These are phyloP conservation scores for Malassezia caprae DNA, from an alignment of 1,284 basidiomycete genomes.

Conservation along the genomic window DNA sequence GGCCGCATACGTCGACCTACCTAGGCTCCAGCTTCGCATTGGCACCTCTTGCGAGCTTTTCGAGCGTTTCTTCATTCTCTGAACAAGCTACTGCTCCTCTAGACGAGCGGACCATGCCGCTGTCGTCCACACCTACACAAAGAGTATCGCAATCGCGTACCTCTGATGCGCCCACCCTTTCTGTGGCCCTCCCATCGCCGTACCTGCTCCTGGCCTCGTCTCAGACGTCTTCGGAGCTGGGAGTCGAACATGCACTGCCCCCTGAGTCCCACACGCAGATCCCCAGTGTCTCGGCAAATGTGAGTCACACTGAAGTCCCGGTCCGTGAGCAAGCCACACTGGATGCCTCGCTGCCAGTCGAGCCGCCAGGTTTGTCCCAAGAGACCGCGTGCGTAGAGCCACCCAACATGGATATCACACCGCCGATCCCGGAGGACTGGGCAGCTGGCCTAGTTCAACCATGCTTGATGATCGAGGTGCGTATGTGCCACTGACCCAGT, in stretches of 20 bases:
- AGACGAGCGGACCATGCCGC: not conserved
- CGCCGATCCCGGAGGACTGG: conserved; percentile 5
- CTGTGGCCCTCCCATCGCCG: not conserved
- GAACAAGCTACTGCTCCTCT: not conserved
- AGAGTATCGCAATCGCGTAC: not conserved
- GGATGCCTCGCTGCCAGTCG: not conserved
- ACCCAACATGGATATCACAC: not conserved
- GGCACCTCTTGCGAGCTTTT: not conserved
- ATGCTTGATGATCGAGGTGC: conserved; percentile 15
- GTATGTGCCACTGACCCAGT: conserved; percentile 2
- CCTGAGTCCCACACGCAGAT: no score
- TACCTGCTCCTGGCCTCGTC: not conserved
- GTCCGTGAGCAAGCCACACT: not conserved
- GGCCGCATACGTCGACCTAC: not conserved
- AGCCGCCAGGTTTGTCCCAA: not conserved
- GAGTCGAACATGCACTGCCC: not conserved
- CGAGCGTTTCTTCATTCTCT: not conserved
- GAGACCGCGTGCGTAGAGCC: not conserved
- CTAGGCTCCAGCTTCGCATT: not conserved
- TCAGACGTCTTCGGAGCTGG: not conserved
- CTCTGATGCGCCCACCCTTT: not conserved
- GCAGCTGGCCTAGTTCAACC: conserved; percentile 2
- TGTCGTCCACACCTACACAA: not conserved
- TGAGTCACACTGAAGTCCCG: not conserved
- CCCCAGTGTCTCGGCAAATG: not conserved